These are phyloP conservation scores for Hypoxylon crocopeplum DNA, from an alignment of 495 filamentous ascomycete genomes.

Conservation along the genomic window DNA sequence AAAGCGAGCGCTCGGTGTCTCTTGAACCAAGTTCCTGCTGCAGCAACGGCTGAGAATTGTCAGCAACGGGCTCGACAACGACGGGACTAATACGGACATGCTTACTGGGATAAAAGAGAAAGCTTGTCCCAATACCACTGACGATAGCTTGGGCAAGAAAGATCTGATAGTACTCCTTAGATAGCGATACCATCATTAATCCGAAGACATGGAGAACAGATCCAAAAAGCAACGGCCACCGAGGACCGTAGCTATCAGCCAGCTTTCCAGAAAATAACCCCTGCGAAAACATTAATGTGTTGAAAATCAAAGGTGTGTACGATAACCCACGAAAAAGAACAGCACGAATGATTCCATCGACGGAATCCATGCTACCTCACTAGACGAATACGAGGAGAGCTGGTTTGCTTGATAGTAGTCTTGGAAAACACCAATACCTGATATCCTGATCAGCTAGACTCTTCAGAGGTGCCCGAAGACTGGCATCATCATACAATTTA, in stretches of 20 bases:
- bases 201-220: constrained; percentile 70
- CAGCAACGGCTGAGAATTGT: constrained; percentile 9
- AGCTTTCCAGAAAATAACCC: constrained; percentile 64
- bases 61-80: background rate
- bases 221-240: constrained; percentile 62
- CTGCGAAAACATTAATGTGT: constrained; percentile 16
- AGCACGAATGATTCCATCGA: constrained; percentile 60
- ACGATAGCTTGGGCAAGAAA: constrained; percentile 62
- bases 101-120: constrained; percentile 26
- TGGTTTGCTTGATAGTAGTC: constrained; percentile 61
- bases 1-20: constrained; percentile 68
- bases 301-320: background rate
- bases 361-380: constrained; percentile 64
- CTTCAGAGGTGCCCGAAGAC: background rate
- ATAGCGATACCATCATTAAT: constrained; percentile 74
- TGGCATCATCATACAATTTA: constrained; percentile 50
- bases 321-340: constrained; percentile 45
- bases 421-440: constrained; percentile 63
- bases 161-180: constrained; percentile 66
- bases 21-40: constrained; percentile 61
- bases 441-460: background rate
- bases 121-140: constrained; percentile 37
- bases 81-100: background rate
- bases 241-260: constrained; percentile 70
- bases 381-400: constrained; percentile 53